These are phyloP conservation scores for Trichoderma citrinoviride DNA, from an alignment of 2,329 filamentous ascomycete species.

Conservation along the genomic window DNA sequence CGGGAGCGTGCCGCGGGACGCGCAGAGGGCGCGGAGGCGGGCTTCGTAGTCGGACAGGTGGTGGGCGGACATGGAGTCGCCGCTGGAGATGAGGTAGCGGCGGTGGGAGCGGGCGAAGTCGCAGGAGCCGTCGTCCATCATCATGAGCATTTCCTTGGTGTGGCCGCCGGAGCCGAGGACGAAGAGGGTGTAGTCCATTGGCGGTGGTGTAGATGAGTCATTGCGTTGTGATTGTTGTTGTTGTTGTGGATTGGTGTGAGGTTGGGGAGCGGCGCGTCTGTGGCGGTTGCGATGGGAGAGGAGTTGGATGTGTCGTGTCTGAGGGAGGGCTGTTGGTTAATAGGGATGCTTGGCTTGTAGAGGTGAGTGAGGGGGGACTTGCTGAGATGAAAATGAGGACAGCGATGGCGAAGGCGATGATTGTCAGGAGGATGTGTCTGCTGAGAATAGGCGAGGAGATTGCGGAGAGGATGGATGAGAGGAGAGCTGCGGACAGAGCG, in stretches of 20 bases:
- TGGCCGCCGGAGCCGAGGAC: constrained; percentile 92
- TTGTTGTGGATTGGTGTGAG: neutral
- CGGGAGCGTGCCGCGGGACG: constrained; percentile 24
- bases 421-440: constrained; percentile 20
- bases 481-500: neutral
- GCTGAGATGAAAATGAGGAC: constrained; percentile 35
- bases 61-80: constrained; percentile 65
- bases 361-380: constrained; percentile 11
- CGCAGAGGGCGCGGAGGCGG: constrained; percentile 31
- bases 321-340: neutral
- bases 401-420: constrained; percentile 26
- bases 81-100: constrained; percentile 77
- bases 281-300: constrained; percentile 24
- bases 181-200: constrained; percentile 61
- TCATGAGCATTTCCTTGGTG: constrained; percentile 88
- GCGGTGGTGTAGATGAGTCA: constrained; percentile 11
- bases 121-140: constrained; percentile 63
- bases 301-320: constrained; percentile 36
- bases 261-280: constrained; percentile 21
- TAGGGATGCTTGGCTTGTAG: neutral
- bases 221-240: neutral
- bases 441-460: neutral
- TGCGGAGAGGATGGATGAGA: neutral
- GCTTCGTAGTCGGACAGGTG: constrained; percentile 60
- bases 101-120: constrained; percentile 58